Base-by-base conservation (phyloP, 164 flowering plant genomes). In the Sextonia rubra region DNA sequence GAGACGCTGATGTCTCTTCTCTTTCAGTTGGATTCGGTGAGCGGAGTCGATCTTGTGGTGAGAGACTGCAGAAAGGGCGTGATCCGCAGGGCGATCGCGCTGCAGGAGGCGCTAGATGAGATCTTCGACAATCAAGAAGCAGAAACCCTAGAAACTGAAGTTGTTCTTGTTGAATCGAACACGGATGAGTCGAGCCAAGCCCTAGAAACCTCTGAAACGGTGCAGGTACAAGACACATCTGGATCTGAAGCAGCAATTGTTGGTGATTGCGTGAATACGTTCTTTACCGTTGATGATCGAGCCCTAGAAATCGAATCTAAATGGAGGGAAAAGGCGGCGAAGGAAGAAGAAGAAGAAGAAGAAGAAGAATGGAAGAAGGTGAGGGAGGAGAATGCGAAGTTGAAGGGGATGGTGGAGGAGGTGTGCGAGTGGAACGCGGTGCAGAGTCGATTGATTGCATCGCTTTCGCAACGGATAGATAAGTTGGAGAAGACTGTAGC, bases 1-100 rank as follows among this genome's bases (percentile, higher is more conserved):
- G 94, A 92, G 82, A 77, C 55, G 75, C 66, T 92, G 68, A 92
- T 91, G 92, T 76, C 76, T 26, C 71, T 91, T 84, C 79, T 90
- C 23, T 70, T 92, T 1, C 77, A 74, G 81, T 73, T 92, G 80
- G 96, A 92, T 73, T 86, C 91, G 3, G 82, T 91, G n/a, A 73
- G 77, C 2, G 90, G 90, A 0, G 77, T 87, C 48, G 86, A 87
- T 72, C 78, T 82, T 0, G 95, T 82, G 0, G 88, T 91, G 48
- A 83, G 91, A 78, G 85, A 75, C 44, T 87, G 71, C 78, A 74
- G 94, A 75, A 91, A 88, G 82, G 78, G 75, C 3, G 86, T 88
- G 64, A 88, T 82, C 68, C 80, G 72, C 79, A 87, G 75, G 79
- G 91, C 82, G 30, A 85, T 91, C 12, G 82, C 84, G 29, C 69